Base-by-base conservation (phyloP, 2,329 filamentous ascomycete species). In the Neofusicoccum ribis region DNA sequence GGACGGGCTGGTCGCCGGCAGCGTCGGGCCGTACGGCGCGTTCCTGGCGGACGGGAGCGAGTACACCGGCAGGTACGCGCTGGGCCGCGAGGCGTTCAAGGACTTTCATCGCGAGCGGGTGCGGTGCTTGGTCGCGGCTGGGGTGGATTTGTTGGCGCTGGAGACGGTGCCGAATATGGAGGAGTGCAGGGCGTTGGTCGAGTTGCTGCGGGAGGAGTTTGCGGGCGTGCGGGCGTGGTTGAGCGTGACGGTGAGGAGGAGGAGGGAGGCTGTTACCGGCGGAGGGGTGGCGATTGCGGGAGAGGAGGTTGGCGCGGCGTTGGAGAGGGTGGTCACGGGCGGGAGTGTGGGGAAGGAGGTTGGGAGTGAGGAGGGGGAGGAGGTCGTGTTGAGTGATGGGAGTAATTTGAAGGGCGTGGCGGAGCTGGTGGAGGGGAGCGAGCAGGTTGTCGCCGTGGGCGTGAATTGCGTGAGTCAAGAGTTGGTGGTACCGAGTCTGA, bases 11-110 rank as follows among this genome's bases (percentile, higher is more conserved):
- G 70, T 83, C 8, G 81, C 81, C 4, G 81, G 81, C 4, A 80
- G 76, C 62, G 78, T 83, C 5, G 81, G 81, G 0, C 81, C 81
- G 1, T 83, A 82, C 64, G 81, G 81, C 12, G 81, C 81, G 6
- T 83, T 76, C 63, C 73, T 83, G 2, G 75, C 81, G 1, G 74
- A 83, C 64, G 81, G 81, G 5, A 76, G 75, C 12, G 81, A 83
- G 67, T 83, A 83, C 65, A 71, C 73, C 1, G 81, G 81, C 23
- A 76, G 77, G 63, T 83, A 83, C 67, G 43, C 52, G 1, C 44
- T 78, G 1, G 47, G 70, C 1, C 65, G 67, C 9, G 65, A 72
- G 0, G 73, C 75, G 6, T 71, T 81, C 70, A 76, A 78, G 60
- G 69, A 68, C 3, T 83, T 83, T 67, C 81, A 83, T 69, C 76